Percentiles rank a stretch among this genome's conserved stretches.
Evolutionary conservation across 495 filamentous ascomycete species (phyloP).

Genomic region (Glonium stellatum): DNA sequence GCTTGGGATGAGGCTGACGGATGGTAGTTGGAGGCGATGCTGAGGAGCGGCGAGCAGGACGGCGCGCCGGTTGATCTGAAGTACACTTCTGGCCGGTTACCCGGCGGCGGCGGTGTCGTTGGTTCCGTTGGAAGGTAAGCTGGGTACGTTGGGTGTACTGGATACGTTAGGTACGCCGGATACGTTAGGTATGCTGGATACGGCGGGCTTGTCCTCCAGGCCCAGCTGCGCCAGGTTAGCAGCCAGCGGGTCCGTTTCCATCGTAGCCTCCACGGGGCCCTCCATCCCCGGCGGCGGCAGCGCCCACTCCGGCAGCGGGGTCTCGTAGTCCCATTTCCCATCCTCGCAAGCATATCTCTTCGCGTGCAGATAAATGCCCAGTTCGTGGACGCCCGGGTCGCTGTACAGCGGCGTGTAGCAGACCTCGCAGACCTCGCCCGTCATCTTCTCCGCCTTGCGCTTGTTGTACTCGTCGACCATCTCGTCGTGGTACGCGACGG

Average conservation of each 20-base stretch:
- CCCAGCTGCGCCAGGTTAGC: constrained; percentile 31
- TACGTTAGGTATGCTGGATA: background rate
- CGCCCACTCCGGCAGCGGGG: constrained; percentile 78
- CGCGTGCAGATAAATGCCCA: constrained; percentile 90
- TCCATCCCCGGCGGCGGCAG: constrained; percentile 55
- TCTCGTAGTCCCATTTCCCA: constrained; percentile 81
- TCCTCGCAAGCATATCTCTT: constrained; percentile 74
- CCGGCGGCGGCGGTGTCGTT: constrained; percentile 21
- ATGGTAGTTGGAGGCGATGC: constrained; percentile 45
- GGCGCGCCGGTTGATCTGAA: constrained; percentile 41
- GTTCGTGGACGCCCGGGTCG: constrained; percentile 81
- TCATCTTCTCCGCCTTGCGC: constrained; percentile 84
- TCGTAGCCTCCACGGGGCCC: constrained; percentile 34
- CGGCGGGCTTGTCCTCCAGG: constrained; percentile 9
- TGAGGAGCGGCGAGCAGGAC: constrained; percentile 53
- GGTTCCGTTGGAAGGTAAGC: background rate
- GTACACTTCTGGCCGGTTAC: constrained; percentile 7
- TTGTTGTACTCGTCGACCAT: constrained; percentile 82
- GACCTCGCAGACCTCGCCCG: constrained; percentile 68
- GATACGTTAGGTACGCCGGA: no score
- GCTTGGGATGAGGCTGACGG: background rate
- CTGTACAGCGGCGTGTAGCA: constrained; percentile 87
- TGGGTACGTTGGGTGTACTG: background rate
- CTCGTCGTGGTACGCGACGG: constrained; percentile 88
- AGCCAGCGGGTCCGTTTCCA: constrained; percentile 34